These are phyloP conservation scores for Trypanosoma cruzi DNA, from an alignment of 208 protist species.

Conservation along the genomic window DNA sequence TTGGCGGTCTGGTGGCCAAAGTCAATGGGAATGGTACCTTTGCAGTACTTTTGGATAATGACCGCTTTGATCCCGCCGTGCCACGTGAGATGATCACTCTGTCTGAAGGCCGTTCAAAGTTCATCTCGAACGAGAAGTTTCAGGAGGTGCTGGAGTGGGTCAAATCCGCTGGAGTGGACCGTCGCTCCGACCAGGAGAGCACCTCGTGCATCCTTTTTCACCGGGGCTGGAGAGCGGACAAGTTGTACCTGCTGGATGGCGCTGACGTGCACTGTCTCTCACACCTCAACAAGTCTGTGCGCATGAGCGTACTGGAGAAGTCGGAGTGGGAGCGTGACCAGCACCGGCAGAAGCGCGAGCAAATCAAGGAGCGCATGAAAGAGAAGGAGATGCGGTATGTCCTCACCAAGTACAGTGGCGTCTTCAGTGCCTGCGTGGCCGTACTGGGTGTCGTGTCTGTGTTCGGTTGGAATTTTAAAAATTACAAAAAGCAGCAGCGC, in stretches of 20 bases:
- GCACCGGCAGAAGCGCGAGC: slow-evolving; percentile 78
- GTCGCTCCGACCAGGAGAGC: slow-evolving; percentile 62
- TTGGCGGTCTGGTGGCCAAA: slow-evolving; percentile 71
- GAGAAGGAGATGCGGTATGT: slow-evolving; percentile 84
- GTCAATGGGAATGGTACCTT: slow-evolving; percentile 84
- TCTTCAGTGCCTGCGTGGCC: slow-evolving; percentile 83
- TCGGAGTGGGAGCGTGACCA: slow-evolving; percentile 90
- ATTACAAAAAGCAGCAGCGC: slow-evolving; percentile 84
- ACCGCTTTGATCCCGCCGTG: slow-evolving; percentile 78
- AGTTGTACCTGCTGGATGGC: slow-evolving; percentile 79
- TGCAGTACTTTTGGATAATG: slow-evolving; percentile 82
- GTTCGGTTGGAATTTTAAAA: slow-evolving; percentile 92
- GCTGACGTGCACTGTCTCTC: slow-evolving; percentile 67
- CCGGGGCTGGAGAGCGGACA: slow-evolving; percentile 82
- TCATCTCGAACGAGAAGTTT: slow-evolving; percentile 52
- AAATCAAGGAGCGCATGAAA: slow-evolving; percentile 86
- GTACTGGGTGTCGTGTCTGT: slow-evolving; percentile 82
- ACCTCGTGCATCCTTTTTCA: slow-evolving; percentile 82
- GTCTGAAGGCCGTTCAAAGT: slow-evolving; percentile 58
- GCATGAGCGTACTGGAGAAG: slow-evolving; percentile 88
- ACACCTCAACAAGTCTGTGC: slow-evolving; percentile 76
- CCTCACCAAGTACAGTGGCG: slow-evolving; percentile 86
- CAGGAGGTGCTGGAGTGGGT: slow-evolving; percentile 80
- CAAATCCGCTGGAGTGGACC: slow-evolving; percentile 62
- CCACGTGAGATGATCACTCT: slow-evolving; percentile 65